These are phyloP conservation scores for Heliamphora pulchella DNA, from an alignment of 179 eudicot species.

Conservation along the genomic window DNA sequence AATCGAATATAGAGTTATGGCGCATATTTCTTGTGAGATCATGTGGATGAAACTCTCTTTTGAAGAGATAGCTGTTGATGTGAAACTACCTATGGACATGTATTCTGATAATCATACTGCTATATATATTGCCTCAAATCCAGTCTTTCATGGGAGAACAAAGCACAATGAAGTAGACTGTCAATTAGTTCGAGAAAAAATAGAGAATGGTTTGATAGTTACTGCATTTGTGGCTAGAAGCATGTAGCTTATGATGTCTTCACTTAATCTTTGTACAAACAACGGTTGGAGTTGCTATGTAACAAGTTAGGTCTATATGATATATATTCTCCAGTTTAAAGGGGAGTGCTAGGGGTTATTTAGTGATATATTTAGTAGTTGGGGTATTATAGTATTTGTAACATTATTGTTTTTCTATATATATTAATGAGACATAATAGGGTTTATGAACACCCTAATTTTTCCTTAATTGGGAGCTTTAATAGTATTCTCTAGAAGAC, in stretches of 20 bases:
- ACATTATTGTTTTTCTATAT: no score
- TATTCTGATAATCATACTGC: not conserved
- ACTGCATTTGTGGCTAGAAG: not conserved
- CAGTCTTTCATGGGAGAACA: not conserved
- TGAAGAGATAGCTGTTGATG: not conserved
- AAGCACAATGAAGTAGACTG: not conserved
- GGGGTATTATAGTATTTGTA: no score
- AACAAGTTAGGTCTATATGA: not conserved
- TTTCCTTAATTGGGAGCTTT: no score
- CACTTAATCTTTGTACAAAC: not conserved
- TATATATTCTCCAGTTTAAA: not conserved
- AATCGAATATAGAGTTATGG: not conserved
- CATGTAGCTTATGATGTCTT: not conserved
- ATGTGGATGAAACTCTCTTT: not conserved
- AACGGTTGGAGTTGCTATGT: not conserved
- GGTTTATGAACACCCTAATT: no score
- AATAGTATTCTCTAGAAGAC: no score
- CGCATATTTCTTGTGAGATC: not conserved
- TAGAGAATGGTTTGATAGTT: not conserved
- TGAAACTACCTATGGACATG: not conserved
- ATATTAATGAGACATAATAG: no score
- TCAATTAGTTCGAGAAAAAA: not conserved
- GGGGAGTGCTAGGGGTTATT: not conserved
- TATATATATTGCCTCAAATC: not conserved
- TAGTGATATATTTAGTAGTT: no score